A percentile compares a stretch with the other conserved stretches of the same genome.
Evolutionary conservation across 2,329 filamentous ascomycete genomes (phyloP).

Genomic region (Paraphoma chrysanthemicola): DNA sequence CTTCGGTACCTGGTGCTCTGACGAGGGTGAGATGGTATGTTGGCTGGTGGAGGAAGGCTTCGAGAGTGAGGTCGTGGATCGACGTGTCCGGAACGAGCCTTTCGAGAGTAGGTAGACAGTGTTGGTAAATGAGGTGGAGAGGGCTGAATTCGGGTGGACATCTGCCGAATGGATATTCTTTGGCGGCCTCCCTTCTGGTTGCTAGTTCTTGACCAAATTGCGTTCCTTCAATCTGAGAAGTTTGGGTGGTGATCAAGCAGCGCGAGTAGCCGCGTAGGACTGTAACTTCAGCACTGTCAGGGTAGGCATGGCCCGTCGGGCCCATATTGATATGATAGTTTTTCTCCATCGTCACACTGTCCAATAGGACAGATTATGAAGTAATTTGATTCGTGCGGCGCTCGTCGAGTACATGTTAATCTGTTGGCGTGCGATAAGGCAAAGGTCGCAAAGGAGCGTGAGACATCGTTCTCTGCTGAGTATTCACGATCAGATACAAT

Average conservation of each 20-base stretch:
- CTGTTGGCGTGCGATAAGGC: too few relatives aligned
- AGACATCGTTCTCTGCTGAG: too few relatives aligned
- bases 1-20: neutral
- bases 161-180: neutral
- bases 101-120: conserved; percentile 1
- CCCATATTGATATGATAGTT: too few relatives aligned
- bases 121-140: conserved; percentile 1
- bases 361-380: too few relatives aligned
- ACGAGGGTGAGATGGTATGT: conserved; percentile 8
- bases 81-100: conserved; percentile 1
- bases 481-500: too few relatives aligned
- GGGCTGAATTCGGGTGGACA: neutral
- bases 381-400: too few relatives aligned
- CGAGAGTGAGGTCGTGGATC: conserved; percentile 5
- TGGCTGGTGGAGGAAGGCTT: conserved; percentile 6
- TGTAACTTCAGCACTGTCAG: neutral
- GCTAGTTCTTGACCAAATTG: neutral
- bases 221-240: neutral
- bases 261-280: neutral
- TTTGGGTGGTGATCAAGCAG: neutral
- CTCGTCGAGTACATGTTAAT: too few relatives aligned
- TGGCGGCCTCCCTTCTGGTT: neutral
- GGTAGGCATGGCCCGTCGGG: too few relatives aligned
- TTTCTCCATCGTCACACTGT: too few relatives aligned
- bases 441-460: too few relatives aligned